Evolutionary conservation across 805 yeast species (phyloP).

Genomic region (Metschnikowia chrysomelidarum): DNA sequence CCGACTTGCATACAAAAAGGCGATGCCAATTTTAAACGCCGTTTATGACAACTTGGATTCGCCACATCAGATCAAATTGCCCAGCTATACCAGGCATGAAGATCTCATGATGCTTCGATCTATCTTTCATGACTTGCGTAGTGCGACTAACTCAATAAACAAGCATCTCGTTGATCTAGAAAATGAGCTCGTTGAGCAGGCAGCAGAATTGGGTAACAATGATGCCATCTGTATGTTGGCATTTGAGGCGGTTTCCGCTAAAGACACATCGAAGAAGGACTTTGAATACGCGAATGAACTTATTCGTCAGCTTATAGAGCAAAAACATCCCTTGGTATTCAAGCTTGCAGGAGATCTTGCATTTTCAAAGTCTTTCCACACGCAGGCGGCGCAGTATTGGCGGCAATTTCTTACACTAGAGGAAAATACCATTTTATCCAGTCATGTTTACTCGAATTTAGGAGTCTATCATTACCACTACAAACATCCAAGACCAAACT

Average conservation of each 20-base stretch:
- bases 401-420: constrained; percentile 55
- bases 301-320: constrained; percentile 52
- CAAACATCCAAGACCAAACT: constrained; percentile 41
- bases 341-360: constrained; percentile 81
- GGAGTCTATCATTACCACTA: constrained; percentile 59
- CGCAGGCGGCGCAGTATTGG: constrained; percentile 62
- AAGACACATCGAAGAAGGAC: constrained; percentile 46
- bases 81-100: constrained; percentile 47
- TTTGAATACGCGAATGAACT: constrained; percentile 59
- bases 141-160: constrained; percentile 58
- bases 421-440: constrained; percentile 54
- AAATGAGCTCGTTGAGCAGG: constrained; percentile 69
- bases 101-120: constrained; percentile 70
- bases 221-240: constrained; percentile 78
- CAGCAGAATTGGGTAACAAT: constrained; percentile 79
- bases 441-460: constrained; percentile 68
- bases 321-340: constrained; percentile 69
- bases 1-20: constrained; percentile 49
- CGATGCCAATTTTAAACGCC: constrained; percentile 50
- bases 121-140: constrained; percentile 60
- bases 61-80: constrained; percentile 39
- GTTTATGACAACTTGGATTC: constrained; percentile 48
- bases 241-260: constrained; percentile 52
- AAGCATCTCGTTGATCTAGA: constrained; percentile 59
- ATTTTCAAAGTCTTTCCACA: constrained; percentile 43